Evolutionary conservation across 805 yeast species (phyloP).

Genomic region (Saturnispora besseyi): DNA sequence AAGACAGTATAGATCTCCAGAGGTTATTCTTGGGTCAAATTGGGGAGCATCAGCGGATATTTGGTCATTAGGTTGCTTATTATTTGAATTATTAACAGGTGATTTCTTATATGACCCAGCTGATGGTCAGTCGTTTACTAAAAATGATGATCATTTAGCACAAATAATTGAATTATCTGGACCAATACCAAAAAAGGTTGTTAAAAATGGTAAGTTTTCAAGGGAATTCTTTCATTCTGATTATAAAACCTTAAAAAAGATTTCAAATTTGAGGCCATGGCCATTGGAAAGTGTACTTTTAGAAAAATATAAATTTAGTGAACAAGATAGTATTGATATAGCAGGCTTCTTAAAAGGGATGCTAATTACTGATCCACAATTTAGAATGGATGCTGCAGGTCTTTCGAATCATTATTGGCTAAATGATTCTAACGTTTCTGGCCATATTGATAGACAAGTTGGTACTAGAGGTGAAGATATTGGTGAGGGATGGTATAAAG

Average conservation of each 20-base stretch:
- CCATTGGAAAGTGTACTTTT: conserved; percentile 67
- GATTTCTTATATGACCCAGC: conserved; percentile 91
- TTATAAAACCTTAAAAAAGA: conserved; percentile 50
- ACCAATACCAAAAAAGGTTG: conserved; percentile 44
- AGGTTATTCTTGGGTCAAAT: conserved; percentile 62
- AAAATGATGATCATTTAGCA: conserved; percentile 94
- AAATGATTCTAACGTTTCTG: conserved; percentile 68
- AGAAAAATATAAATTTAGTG: conserved; percentile 75
- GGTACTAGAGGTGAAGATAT: conserved; percentile 83
- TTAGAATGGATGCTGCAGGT: conserved; percentile 93
- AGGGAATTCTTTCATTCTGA: conserved; percentile 28
- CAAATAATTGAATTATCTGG: conserved; percentile 68
- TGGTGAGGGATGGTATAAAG: conserved; percentile 76
- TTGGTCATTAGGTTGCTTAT: conserved; percentile 92
- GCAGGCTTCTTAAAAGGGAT: conserved; percentile 76
- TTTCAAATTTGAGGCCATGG: conserved; percentile 83
- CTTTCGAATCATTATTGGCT: conserved; percentile 84
- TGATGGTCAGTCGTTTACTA: conserved; percentile 63
- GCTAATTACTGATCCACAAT: conserved; percentile 69
- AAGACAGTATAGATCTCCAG: conserved; percentile 89
- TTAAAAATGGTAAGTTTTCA: conserved; percentile 54
- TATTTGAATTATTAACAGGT: conserved; percentile 88
- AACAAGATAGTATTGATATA: conserved; percentile 60
- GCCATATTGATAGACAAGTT: conserved; percentile 65
- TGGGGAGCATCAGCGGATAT: conserved; percentile 97